A percentile compares a stretch with the other conserved stretches of the same genome.
Evolutionary conservation across 805 yeast species (phyloP).

Genomic region (Torulaspora gathmanii): DNA sequence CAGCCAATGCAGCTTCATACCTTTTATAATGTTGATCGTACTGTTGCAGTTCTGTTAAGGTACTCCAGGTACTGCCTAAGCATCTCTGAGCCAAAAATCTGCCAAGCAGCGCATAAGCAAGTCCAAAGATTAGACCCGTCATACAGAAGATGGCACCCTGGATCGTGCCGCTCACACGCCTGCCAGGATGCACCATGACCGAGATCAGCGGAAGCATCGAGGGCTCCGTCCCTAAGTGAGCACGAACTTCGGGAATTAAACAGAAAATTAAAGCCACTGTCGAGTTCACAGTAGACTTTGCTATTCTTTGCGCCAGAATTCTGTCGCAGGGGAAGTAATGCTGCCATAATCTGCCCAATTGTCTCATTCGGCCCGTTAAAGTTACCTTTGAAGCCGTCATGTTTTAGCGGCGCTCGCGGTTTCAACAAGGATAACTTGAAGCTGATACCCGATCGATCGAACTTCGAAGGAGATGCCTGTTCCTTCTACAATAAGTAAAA

Average conservation of each 20-base stretch:
- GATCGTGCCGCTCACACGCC: conserved; percentile 45
- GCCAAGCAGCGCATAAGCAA: conserved; percentile 41
- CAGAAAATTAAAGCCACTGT: conserved; percentile 43
- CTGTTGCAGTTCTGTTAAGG: conserved; percentile 33
- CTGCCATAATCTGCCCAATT: conserved; percentile 11
- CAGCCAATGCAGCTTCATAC: conserved; percentile 40
- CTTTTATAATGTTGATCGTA: conserved; percentile 29
- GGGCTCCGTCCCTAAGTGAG: conserved; percentile 39
- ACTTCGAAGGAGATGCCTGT: too few species aligned
- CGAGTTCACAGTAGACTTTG: conserved; percentile 38
- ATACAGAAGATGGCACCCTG: conserved; percentile 41
- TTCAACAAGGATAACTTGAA: background rate
- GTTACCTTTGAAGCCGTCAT: background rate
- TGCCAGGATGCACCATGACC: conserved; percentile 48
- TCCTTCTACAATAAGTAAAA: too few species aligned
- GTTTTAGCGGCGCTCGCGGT: background rate
- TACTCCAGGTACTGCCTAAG: conserved; percentile 29
- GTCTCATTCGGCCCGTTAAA: background rate
- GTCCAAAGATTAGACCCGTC: conserved; percentile 41
- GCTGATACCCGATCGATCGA: background rate
- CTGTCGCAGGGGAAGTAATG: conserved; percentile 33
- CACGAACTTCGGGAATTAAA: conserved; percentile 37
- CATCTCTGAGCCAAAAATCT: conserved; percentile 41
- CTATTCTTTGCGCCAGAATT: conserved; percentile 37
- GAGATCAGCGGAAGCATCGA: conserved; percentile 44